A percentile compares a stretch with the other conserved stretches of the same genome.
Evolutionary conservation across 2,329 filamentous ascomycete species (phyloP).

Genomic region (Monosporascus sp.): DNA sequence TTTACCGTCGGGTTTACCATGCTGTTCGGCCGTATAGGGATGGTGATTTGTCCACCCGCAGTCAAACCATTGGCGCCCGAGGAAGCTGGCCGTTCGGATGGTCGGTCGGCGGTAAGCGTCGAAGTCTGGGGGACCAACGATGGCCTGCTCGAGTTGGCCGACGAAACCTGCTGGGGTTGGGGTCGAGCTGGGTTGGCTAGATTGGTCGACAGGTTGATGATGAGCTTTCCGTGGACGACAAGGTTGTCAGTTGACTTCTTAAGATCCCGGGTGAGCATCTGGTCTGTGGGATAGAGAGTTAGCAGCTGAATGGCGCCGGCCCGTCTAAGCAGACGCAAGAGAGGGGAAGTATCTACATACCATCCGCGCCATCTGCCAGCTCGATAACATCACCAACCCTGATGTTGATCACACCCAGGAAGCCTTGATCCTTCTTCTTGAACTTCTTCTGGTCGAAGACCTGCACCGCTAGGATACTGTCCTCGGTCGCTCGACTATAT

Average conservation of each 20-base stretch:
- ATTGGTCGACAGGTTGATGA: constrained; percentile 93
- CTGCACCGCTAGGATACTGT: constrained; percentile 94
- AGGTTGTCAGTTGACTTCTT: constrained; percentile 98
- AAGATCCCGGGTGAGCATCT: constrained; percentile 95
- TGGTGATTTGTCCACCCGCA: constrained; percentile 34
- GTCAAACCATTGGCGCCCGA: constrained; percentile 42
- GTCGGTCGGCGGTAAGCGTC: constrained; percentile 37
- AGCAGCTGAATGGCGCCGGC: constrained; percentile 1
- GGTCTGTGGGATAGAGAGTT: constrained; percentile 58
- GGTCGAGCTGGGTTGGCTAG: constrained; percentile 62
- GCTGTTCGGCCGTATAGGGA: constrained; percentile 45
- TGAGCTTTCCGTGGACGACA: constrained; percentile 95
- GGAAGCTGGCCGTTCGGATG: constrained; percentile 48
- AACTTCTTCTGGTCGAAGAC: constrained; percentile 99
- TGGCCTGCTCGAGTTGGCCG: constrained; percentile 41
- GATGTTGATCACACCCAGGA: constrained; percentile 95
- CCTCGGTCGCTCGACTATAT: constrained; percentile 79
- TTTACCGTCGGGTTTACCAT: constrained; percentile 35
- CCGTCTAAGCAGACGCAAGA: constrained; percentile 18
- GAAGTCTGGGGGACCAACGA: constrained; percentile 41
- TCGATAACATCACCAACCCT: constrained; percentile 93
- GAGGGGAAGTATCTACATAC: constrained; percentile 46
- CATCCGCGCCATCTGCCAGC: constrained; percentile 82
- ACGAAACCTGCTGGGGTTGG: constrained; percentile 15
- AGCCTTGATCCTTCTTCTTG: constrained; percentile 99